These are phyloP conservation scores for Aureobasidium sp. DNA, from an alignment of 2,329 filamentous ascomycete genomes.

Conservation along the genomic window DNA sequence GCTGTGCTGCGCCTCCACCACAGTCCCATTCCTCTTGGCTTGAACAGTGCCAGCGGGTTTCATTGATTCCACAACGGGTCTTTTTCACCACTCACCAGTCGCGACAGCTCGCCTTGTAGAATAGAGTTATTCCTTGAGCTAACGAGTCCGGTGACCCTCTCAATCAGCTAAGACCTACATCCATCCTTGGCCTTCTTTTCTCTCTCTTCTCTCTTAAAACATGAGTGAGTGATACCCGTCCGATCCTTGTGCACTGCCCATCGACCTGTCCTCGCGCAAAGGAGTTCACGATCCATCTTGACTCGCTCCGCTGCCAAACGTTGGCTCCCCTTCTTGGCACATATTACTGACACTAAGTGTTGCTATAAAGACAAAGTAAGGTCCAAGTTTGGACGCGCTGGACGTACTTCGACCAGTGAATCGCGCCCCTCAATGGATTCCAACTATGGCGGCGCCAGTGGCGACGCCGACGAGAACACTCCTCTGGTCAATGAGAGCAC, in stretches of 20 bases:
- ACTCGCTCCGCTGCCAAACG: not conserved
- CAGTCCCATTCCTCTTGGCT: conserved; percentile 10
- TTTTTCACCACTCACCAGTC: not conserved
- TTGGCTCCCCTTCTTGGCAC: not conserved
- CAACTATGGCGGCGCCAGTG: conserved; percentile 50
- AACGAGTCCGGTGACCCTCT: conserved; percentile 4
- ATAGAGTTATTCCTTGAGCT: conserved; percentile 7
- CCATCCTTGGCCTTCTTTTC: not conserved
- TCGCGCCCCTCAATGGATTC: conserved; percentile 40
- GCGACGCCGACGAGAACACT: conserved; percentile 24
- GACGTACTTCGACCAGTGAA: conserved; percentile 5
- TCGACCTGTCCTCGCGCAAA: not conserved
- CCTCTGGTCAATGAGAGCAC: conserved; percentile 22
- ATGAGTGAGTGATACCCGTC: conserved; percentile 7
- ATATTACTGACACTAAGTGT: not conserved
- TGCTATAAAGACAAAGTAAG: conserved; percentile 16
- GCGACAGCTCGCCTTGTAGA: not conserved
- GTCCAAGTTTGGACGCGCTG: conserved; percentile 15
- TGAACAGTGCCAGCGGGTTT: conserved; percentile 14
- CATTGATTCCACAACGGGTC: conserved; percentile 14
- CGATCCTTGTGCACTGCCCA: not conserved
- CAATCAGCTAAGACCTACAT: not conserved
- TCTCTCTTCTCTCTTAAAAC: not conserved
- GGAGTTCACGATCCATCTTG: not conserved
- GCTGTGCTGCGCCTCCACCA: conserved; percentile 13